Percentiles rank a stretch among this genome's conserved stretches.
Conservation (phyloP, 805 yeast species). For the Starmera amethionina region DNA sequence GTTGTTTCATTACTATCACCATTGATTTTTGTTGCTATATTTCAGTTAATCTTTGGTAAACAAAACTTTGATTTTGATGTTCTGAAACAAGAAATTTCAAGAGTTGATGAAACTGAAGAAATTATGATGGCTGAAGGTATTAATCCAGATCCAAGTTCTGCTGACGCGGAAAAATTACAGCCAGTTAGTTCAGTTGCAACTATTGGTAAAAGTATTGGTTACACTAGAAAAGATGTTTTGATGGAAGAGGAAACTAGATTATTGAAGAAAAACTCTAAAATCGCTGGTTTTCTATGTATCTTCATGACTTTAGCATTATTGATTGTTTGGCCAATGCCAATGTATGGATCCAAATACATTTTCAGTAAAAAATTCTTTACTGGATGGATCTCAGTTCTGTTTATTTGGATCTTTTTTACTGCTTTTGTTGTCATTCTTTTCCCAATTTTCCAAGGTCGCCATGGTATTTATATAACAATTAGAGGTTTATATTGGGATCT, state of each 20-base stretch:
- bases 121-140: constrained; percentile 33
- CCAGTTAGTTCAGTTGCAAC: constrained; percentile 23
- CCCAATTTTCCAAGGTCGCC: constrained; percentile 70
- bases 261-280: constrained; percentile 47
- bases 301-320: constrained; percentile 53
- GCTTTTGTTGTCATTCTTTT: constrained; percentile 52
- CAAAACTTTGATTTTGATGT: constrained; percentile 68
- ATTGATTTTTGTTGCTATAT: constrained; percentile 49
- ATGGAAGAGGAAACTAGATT: constrained; percentile 41
- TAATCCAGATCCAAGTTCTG: neutral
- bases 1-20: constrained; percentile 76
- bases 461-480: constrained; percentile 49
- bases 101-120: constrained; percentile 69
- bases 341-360: constrained; percentile 74
- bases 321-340: constrained; percentile 89
- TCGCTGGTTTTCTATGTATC: constrained; percentile 52
- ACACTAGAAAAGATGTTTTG: constrained; percentile 14
- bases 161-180: constrained; percentile 14
- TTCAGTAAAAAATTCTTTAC: constrained; percentile 73
- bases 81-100: constrained; percentile 41
- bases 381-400: constrained; percentile 79
- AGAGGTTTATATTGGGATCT: constrained; percentile 85
- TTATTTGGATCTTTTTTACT: constrained; percentile 72
- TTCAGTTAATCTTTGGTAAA: constrained; percentile 48
- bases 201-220: constrained; percentile 19